These are phyloP conservation scores for Lizanozyma gosingica DNA, from an alignment of 1,139 yeast genomes.

Conservation along the genomic window DNA sequence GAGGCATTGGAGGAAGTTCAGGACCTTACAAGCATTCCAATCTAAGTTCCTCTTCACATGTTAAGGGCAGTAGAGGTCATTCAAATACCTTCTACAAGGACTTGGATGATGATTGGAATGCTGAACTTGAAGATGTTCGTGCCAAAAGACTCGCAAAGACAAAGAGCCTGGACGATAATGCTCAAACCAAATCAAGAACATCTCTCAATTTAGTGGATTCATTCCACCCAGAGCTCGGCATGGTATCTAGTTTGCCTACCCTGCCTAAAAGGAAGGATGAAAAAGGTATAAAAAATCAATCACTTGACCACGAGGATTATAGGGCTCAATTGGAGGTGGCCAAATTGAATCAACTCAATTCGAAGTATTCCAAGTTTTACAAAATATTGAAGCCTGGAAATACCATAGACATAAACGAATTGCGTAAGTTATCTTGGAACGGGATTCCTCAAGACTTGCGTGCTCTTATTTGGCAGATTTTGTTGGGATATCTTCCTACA, in stretches of 20 bases:
- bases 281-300: slow-evolving; percentile 6
- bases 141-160: slow-evolving; percentile 17
- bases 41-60: slow-evolving; percentile 1
- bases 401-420: slow-evolving; percentile 51
- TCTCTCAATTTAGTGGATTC: slow-evolving; percentile 4
- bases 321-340: slow-evolving; percentile 38
- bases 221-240: slow-evolving; percentile 10
- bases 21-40: slow-evolving; percentile 1
- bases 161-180: slow-evolving; percentile 16
- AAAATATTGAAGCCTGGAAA: slow-evolving; percentile 51
- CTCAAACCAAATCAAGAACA: slow-evolving; percentile 3
- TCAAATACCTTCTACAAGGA: slow-evolving; percentile 39
- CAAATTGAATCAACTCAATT: slow-evolving; percentile 48
- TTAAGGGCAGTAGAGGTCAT: slow-evolving; percentile 1
- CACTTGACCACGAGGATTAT: slow-evolving; percentile 20
- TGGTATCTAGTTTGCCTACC: neutral
- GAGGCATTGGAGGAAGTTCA: slow-evolving; percentile 18
- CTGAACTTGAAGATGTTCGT: slow-evolving; percentile 55
- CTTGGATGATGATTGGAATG: slow-evolving; percentile 89
- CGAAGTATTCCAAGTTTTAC: slow-evolving; percentile 61
- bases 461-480: slow-evolving; percentile 81
- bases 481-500: slow-evolving; percentile 85
- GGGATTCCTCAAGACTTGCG: slow-evolving; percentile 82
- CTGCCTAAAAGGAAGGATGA: neutral
- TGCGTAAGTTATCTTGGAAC: slow-evolving; percentile 83